phyloP scores from a whole-genome alignment of 202 grass and related monocot species.

The Carex arenaria region DNA sequence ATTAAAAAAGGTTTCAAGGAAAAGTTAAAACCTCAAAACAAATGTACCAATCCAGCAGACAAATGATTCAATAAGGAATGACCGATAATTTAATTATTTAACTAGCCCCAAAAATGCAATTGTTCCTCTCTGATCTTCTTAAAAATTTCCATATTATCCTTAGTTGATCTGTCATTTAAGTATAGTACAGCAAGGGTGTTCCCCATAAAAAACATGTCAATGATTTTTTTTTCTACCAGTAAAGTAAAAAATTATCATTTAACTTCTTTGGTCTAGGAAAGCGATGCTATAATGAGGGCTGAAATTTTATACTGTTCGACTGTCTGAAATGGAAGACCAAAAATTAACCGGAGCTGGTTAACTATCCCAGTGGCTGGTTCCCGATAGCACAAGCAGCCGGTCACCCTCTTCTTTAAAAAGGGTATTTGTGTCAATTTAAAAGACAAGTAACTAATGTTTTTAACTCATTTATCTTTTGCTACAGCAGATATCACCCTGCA shows the following conservation, averaged over 20 bases:
- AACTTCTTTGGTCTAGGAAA: neutral
- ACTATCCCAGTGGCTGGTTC: too few species aligned
- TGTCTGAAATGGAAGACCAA: too few species aligned
- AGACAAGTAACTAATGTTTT: too few species aligned
- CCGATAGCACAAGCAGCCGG: too few species aligned
- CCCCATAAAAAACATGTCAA: neutral
- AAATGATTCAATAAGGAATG: neutral
- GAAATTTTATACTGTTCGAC: too few species aligned
- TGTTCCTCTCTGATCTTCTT: neutral
- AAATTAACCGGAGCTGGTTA: too few species aligned
- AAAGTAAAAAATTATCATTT: neutral
- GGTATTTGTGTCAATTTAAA: too few species aligned
- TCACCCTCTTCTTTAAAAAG: too few species aligned
- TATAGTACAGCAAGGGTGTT: neutral
- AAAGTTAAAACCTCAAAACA: neutral
- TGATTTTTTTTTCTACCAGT: neutral
- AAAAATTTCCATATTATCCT: neutral
- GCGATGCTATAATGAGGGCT: too few species aligned
- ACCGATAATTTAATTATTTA: neutral
- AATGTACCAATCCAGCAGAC: neutral
- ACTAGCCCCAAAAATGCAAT: neutral
- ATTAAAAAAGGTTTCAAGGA: neutral
- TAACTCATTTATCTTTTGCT: too few species aligned
- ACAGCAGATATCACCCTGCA: too few species aligned
- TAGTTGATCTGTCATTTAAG: neutral